Conservation (phyloP, 306 rosid species). For the Aeschynomene evenia region DNA sequence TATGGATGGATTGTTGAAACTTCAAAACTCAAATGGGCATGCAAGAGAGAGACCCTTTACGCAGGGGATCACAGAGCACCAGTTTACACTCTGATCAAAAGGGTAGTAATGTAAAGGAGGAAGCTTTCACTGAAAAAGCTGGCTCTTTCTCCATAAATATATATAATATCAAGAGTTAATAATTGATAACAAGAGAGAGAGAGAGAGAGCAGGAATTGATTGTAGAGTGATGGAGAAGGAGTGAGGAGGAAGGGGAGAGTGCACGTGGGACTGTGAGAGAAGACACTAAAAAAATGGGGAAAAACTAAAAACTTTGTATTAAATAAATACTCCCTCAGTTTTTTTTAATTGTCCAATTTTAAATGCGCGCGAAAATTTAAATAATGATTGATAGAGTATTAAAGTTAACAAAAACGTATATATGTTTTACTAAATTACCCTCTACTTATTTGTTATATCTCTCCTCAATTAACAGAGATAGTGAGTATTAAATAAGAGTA, state of each 20-base stretch:
- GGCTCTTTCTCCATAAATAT: not conserved
- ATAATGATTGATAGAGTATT: too few relatives aligned
- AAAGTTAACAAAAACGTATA: too few relatives aligned
- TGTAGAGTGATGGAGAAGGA: not conserved
- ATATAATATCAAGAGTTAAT: not conserved
- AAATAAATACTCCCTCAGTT: too few relatives aligned
- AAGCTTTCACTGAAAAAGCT: slow-evolving; percentile 24
- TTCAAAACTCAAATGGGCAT: slow-evolving; percentile 26
- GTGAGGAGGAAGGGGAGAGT: slow-evolving; percentile 10
- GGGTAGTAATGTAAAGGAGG: slow-evolving; percentile 22
- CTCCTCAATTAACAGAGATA: too few relatives aligned
- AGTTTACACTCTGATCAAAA: slow-evolving; percentile 19
- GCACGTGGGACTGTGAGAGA: slow-evolving; percentile 50
- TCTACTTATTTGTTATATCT: too few relatives aligned
- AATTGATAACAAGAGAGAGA: not conserved
- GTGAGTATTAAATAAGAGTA: too few relatives aligned
- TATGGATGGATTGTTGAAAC: not conserved
- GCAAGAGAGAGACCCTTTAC: slow-evolving; percentile 20
- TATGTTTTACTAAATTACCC: too few relatives aligned
- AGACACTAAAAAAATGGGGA: slow-evolving; percentile 24
- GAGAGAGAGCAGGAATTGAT: not conserved
- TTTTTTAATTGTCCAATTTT: too few relatives aligned
- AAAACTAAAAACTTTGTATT: too few relatives aligned
- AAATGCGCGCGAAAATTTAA: too few relatives aligned
- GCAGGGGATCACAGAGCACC: slow-evolving; percentile 25